Evolutionary conservation across 306 rosid genomes (phyloP).

Genomic region (Cicer arietinum): DNA sequence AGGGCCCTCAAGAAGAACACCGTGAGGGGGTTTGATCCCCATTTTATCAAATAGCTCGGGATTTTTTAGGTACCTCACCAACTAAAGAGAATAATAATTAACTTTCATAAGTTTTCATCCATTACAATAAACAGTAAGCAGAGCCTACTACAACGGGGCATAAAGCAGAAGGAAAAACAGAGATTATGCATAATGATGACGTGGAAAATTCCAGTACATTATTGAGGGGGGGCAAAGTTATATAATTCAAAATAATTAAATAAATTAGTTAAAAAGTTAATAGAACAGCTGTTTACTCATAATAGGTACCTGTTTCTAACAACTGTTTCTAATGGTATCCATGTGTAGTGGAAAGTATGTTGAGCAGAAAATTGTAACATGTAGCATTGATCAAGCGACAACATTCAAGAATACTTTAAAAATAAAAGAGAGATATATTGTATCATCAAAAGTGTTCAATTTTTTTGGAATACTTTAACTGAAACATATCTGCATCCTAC

Average conservation of each 20-base stretch:
- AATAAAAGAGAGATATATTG: neutral
- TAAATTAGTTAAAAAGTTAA: conserved; percentile 2
- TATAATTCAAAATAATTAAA: conserved; percentile 27
- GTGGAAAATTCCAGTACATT: conserved; percentile 17
- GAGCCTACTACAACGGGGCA: conserved; percentile 34
- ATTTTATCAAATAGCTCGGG: conserved; percentile 95
- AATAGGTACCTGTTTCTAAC: too few relatives aligned
- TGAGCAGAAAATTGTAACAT: conserved; percentile 16
- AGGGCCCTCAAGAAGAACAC: conserved; percentile 97
- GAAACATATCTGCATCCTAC: conserved; percentile 8
- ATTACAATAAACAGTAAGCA: conserved; percentile 15
- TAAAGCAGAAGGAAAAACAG: conserved; percentile 24
- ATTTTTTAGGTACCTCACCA: conserved; percentile 96
- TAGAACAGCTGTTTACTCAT: too few relatives aligned
- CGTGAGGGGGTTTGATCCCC: conserved; percentile 99
- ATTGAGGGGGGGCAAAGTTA: conserved; percentile 7
- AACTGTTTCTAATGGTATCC: neutral
- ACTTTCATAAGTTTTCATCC: conserved; percentile 38
- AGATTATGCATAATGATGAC: conserved; percentile 4
- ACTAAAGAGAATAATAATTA: conserved; percentile 58
- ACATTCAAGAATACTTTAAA: conserved; percentile 4
- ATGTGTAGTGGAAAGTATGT: conserved; percentile 4
- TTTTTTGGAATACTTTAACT: conserved; percentile 17
- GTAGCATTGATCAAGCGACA: conserved; percentile 25
- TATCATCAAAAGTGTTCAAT: conserved; percentile 4